phyloP scores from a whole-genome alignment of 345 rosid species.

The Linum trigynum region DNA sequence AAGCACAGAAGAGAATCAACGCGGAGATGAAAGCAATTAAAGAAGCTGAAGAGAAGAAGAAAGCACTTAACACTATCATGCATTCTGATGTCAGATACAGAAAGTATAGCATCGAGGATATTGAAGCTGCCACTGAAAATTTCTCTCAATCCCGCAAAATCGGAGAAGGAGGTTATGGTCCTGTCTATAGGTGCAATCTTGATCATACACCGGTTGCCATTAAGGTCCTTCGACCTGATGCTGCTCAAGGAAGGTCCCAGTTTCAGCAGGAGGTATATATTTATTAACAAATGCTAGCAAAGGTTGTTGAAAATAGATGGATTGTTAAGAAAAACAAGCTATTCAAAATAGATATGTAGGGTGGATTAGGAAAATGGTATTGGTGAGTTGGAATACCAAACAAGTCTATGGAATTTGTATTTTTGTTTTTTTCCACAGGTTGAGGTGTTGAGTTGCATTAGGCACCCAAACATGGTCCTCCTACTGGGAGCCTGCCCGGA shows the following conservation, averaged over 20 bases:
- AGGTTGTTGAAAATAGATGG: too few relatives aligned
- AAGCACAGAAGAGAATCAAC: not conserved
- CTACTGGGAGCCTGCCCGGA: too few relatives aligned
- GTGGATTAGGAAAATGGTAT: too few relatives aligned
- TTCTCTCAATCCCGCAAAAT: not conserved
- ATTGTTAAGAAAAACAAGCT: too few relatives aligned
- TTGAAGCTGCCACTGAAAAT: not conserved
- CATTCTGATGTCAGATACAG: not conserved
- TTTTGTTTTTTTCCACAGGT: too few relatives aligned
- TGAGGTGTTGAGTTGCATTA: too few relatives aligned
- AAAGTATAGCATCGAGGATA: not conserved
- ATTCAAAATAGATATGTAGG: too few relatives aligned
- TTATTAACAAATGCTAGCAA: too few relatives aligned
- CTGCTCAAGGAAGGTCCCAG: constrained; percentile 1
- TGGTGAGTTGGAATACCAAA: too few relatives aligned
- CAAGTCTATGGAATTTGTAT: too few relatives aligned
- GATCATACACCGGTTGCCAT: not conserved
- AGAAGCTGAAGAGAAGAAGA: not conserved
- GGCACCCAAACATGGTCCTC: too few relatives aligned
- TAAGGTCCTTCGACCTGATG: constrained; percentile 1
- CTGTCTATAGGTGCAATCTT: not conserved
- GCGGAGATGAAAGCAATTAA: not conserved
- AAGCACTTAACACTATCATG: not conserved
- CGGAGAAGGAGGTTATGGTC: constrained; percentile 2
- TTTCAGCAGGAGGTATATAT: not conserved